Base-by-base conservation (phyloP, 2,329 filamentous ascomycete species). In the Xylariaceae sp. region DNA sequence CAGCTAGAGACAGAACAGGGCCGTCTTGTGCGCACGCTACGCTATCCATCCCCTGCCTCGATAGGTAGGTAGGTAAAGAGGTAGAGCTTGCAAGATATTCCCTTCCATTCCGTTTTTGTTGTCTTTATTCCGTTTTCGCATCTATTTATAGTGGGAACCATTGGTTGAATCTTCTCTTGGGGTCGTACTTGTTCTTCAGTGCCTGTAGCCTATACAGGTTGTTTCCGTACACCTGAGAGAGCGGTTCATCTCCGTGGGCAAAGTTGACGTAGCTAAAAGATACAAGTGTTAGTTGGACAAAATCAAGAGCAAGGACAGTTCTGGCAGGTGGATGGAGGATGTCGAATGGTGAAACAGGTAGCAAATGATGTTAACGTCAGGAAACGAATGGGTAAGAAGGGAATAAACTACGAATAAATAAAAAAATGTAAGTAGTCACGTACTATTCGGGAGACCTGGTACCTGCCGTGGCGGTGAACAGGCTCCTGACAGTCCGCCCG, bases 221-320 rank as follows among this genome's bases (percentile, higher is more conserved):
- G 5, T 24, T 32, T 9, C 43, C 46, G 19, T 46, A 61, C 2
- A 61, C 50, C 3, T 40, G 44, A 5, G 45, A 34, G 6, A 55
- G 38, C 6, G 45, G 28, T 40, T 61, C 59, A 28, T 61, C 59
- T 9, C 59, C 59, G 27, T 59, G 52, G 0, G 57, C 59, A 37
- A 61, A 61, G 39, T 60, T 62, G 31, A 60, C 43, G 35, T 61
- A 61, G 8, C 57, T 60, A 5, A 14, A 36, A 21, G 19, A 4
- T 7, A 13, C 18, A 33, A 13, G 33, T 28, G 29, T 41, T 16
- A 34, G 40, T 38, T n/a, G n/a, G n/a, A n/a, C n/a, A n/a, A n/a
- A n/a, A n/a, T n/a, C n/a, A n/a, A n/a, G n/a, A n/a, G n/a, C n/a
- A n/a, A n/a, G n/a, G n/a, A n/a, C n/a, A n/a, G n/a, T n/a, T n/a